Conservation (phyloP, 129 eudicot genomes). For the Artemisia annua region DNA sequence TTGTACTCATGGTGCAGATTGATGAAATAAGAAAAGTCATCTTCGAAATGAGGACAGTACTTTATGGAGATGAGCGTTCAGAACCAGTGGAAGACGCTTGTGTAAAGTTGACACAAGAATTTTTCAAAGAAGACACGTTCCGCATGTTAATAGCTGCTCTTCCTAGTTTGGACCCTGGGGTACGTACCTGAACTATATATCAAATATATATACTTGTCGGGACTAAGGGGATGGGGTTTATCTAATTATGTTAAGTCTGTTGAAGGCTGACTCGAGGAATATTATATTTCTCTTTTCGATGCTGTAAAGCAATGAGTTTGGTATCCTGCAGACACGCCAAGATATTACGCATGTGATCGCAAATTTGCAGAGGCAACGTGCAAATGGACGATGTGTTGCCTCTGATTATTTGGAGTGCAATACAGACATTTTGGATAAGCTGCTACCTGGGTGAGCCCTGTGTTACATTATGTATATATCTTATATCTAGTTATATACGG, state of each 20-base stretch:
- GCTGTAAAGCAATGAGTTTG: conserved; percentile 34
- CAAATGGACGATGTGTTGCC: conserved; percentile 41
- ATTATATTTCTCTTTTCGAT: conserved; percentile 9
- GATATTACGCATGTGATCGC: conserved; percentile 50
- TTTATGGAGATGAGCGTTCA: conserved; percentile 43
- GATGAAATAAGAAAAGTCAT: conserved; percentile 44
- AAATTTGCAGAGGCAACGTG: conserved; percentile 46
- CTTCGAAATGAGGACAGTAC: conserved; percentile 48
- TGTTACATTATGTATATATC: background rate
- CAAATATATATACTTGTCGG: conserved; percentile 10
- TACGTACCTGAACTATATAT: background rate
- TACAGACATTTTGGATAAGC: conserved; percentile 35
- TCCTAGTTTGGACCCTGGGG: conserved; percentile 49
- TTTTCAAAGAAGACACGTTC: conserved; percentile 43
- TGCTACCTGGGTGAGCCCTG: conserved; percentile 47
- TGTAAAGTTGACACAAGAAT: conserved; percentile 48
- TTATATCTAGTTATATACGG: background rate
- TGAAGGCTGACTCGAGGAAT: conserved; percentile 4
- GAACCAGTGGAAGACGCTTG: conserved; percentile 48
- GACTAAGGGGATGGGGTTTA: conserved; percentile 18
- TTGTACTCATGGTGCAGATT: conserved; percentile 32
- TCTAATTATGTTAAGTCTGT: background rate
- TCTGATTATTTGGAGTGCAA: conserved; percentile 49
- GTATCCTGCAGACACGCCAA: conserved; percentile 51
- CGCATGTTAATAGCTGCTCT: conserved; percentile 37